phyloP scores from a whole-genome alignment of 1,284 basidiomycete genomes.

The Volvariella volvacea region DNA sequence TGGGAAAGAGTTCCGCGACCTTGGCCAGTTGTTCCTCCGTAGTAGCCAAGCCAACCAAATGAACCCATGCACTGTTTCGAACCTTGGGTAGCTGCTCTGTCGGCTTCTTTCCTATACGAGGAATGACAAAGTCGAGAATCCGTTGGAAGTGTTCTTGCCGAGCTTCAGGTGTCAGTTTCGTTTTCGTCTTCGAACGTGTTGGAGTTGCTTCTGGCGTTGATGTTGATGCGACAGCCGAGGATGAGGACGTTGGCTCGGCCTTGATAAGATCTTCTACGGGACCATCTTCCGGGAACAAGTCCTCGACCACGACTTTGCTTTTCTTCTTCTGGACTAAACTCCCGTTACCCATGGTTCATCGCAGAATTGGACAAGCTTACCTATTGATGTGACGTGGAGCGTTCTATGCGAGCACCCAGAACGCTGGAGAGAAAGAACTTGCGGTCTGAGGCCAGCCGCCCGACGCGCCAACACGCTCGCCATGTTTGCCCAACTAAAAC shows the following conservation, averaged over 20 bases:
- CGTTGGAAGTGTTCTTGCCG: constrained; percentile 13
- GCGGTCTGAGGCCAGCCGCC: no score
- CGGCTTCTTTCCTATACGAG: constrained; percentile 20
- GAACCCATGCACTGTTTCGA: constrained; percentile 32
- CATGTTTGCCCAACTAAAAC: no score
- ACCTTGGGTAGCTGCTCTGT: constrained; percentile 19
- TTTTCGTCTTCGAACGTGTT: constrained; percentile 1
- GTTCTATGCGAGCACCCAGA: no score
- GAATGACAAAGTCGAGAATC: constrained; percentile 18
- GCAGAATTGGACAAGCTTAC: no score
- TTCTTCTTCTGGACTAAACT: constrained; percentile 20
- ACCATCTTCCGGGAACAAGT: constrained; percentile 17
- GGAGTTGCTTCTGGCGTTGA: background rate
- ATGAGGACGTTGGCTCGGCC: constrained; percentile 3
- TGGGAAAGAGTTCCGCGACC: constrained; percentile 36
- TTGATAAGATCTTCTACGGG: constrained; percentile 14
- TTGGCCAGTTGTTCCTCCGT: constrained; percentile 38
- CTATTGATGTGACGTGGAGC: no score
- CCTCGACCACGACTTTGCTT: constrained; percentile 15
- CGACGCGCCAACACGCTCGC: no score
- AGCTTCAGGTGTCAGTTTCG: constrained; percentile 11
- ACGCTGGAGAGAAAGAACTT: no score
- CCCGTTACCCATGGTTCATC: no score
- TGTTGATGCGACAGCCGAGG: background rate
- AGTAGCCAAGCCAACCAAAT: constrained; percentile 41